Evolutionary conservation across 164 flowering plant genomes (phyloP), one percentile per base, ranked within the genome.

Genomic region (Vitis labrusca): DNA sequence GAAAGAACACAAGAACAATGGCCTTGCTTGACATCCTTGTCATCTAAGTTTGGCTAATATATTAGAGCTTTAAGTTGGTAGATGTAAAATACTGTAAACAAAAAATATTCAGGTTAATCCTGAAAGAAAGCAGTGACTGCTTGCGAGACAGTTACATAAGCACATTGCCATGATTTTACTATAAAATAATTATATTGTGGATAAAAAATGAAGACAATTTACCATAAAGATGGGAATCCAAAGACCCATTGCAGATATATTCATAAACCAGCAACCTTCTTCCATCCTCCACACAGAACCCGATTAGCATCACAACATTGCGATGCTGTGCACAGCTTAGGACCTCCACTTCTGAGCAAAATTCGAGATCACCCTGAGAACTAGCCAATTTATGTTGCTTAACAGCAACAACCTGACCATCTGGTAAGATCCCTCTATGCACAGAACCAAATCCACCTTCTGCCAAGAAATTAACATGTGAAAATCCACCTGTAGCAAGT

Each of bases 401-500:
- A 27, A 95, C 98, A 12, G 99, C 99, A 73, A 95, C 69, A 4
- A 91, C 87, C 76, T 83, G 94, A 12, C 97, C 98, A 82, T 90
- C 90, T 61, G 82, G 80, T 72, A 95, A 78, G 49, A 85, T 80
- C 49, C 98, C 99, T 62, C 92, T 82, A 64, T 95, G 87, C 51
- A 95, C 99, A 54, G 93, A 90, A 37, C 99, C 99, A 86, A 84
- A 95, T 30, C 99, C 99, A 76, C 99, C 99, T 86, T 93, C 98
- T 12, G 99, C 98, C 81, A 94, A 79, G 78, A 94, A 94, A 82
- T 91, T 92, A 68, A 70, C 80, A 56, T 77, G 75, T 8, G 97
- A 86, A 83, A 94, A 94, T 56, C 94, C 91, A 74, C 80, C 79
- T 2, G 99, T 94, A 17, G 98, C 98, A 62, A 71, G 79, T 71